A percentile compares a stretch with the other conserved stretches of the same genome.
These are phyloP conservation scores for Colletotrichum paranaense DNA, from an alignment of 2,329 filamentous ascomycete genomes.

Conservation along the genomic window DNA sequence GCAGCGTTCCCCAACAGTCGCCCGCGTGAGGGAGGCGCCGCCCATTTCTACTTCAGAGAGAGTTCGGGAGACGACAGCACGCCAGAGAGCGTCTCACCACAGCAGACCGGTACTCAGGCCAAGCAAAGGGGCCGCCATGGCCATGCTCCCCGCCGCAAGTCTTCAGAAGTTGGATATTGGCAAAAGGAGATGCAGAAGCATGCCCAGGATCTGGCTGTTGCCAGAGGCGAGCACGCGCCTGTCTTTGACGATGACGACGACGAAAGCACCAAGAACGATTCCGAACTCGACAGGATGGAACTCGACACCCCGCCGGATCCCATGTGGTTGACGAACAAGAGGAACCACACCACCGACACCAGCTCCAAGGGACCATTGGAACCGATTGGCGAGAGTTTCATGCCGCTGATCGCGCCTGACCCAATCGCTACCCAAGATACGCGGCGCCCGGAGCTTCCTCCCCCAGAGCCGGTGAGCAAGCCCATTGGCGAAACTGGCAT, in stretches of 20 bases:
- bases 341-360: conserved; percentile 35
- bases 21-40: conserved; percentile 75
- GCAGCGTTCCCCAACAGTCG: conserved; percentile 81
- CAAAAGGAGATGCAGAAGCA: conserved; percentile 85
- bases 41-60: conserved; percentile 76
- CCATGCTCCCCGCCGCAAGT: conserved; percentile 63
- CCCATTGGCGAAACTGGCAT: conserved; percentile 28
- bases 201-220: conserved; percentile 71
- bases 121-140: conserved; percentile 33
- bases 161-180: conserved; percentile 77
- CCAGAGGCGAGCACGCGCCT: conserved; percentile 43
- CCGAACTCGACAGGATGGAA: conserved; percentile 57
- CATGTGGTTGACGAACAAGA: conserved; percentile 53
- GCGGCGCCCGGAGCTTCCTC: conserved; percentile 15
- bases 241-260: conserved; percentile 41
- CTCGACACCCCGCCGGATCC: conserved; percentile 51
- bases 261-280: conserved; percentile 43
- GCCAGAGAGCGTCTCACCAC: conserved; percentile 49
- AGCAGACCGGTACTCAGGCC: conserved; percentile 40
- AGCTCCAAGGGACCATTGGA: conserved; percentile 1
- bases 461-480: conserved; percentile 11
- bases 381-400: conserved; percentile 35
- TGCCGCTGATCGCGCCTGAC: conserved; percentile 31
- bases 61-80: conserved; percentile 69
- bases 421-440: conserved; percentile 14